Evolutionary conservation across 2,329 filamentous ascomycete species (phyloP), one percentile per base, ranked within the genome.

Genomic region (Phoma sp.): DNA sequence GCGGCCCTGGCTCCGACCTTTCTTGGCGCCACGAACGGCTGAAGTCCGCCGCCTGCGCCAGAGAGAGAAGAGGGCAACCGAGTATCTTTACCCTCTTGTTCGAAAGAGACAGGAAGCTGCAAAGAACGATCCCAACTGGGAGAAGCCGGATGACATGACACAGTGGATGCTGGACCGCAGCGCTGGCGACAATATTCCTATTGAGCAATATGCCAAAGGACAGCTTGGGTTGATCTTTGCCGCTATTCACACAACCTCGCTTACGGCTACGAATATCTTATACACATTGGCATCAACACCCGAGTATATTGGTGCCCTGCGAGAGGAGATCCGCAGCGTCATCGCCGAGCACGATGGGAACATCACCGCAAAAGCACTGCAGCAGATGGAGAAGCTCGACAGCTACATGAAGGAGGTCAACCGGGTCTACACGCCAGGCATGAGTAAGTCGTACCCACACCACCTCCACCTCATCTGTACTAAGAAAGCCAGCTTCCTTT

Each of bases 241-340:
- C 15, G 66, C 70, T 1, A 71, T 73, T 8, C 70, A 74, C 27
- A 73, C 70, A 0, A 73, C 72, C 3, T 67, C 63, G 0, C 46
- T 68, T 47, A 69, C 64, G 4, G 49, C 57, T 19, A 68, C 63
- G 8, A 67, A 70, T 33, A 71, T 69, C 3, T 36, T 75, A 13
- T 74, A 72, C 60, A 70, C 60, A 4, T 53, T 75, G 3, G 71
- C 71, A 6, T 61, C 60, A 4, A 63, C 57, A 2, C 74, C 77
- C 1, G 76, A 77, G 47, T 79, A 78, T 47, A 74, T 78, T 61
- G 68, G 76, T 39, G 80, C 77, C 36, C 29, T 80, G 37, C 19
- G 74, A 61, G 43, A 82, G 13, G 59, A 83, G 77, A 19, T 76
- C 47, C 52, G 74, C 62, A 35, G 78, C 51, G 58, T 77, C 77